Evolutionary conservation across 139 green algal genomes (phyloP).

Genomic region (Chlorella sp.): DNA sequence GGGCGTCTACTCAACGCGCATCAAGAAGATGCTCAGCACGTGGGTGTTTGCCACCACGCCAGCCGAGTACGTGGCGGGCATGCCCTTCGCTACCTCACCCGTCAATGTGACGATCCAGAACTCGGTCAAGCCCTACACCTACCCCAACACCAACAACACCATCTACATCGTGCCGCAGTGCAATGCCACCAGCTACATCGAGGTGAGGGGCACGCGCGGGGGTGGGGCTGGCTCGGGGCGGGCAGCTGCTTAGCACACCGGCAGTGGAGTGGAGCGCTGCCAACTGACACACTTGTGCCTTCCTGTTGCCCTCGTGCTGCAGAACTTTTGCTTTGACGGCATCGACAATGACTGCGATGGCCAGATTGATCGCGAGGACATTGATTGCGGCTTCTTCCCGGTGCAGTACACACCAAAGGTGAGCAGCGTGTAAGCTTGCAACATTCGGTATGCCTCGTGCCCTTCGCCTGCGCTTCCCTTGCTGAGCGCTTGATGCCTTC

Average conservation of each 20-base stretch:
- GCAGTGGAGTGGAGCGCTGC: too few species aligned
- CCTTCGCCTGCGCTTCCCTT: not conserved
- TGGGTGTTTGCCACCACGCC: constrained; percentile 17
- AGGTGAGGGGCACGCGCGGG: too few species aligned
- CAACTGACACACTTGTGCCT: too few species aligned
- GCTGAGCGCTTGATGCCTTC: not conserved
- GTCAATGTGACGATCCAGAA: constrained; percentile 1
- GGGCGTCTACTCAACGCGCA: not conserved
- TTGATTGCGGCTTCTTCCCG: constrained; percentile 23
- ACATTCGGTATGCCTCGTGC: too few species aligned
- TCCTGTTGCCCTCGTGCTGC: too few species aligned
- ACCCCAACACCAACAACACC: not conserved
- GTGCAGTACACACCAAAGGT: constrained; percentile 12
- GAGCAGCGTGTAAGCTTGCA: too few species aligned
- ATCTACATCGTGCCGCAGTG: not conserved
- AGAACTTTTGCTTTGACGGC: constrained; percentile 18
- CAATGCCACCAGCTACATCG: not conserved
- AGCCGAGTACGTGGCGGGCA: not conserved
- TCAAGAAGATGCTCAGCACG: not conserved
- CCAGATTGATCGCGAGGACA: constrained; percentile 15
- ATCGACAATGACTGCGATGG: constrained; percentile 41
- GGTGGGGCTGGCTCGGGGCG: too few species aligned
- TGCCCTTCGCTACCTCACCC: not conserved
- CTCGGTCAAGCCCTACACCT: not conserved
- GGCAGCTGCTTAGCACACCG: too few species aligned